Conservation (phyloP, 2,329 filamentous ascomycete species). For the Alternaria ventricosa region DNA sequence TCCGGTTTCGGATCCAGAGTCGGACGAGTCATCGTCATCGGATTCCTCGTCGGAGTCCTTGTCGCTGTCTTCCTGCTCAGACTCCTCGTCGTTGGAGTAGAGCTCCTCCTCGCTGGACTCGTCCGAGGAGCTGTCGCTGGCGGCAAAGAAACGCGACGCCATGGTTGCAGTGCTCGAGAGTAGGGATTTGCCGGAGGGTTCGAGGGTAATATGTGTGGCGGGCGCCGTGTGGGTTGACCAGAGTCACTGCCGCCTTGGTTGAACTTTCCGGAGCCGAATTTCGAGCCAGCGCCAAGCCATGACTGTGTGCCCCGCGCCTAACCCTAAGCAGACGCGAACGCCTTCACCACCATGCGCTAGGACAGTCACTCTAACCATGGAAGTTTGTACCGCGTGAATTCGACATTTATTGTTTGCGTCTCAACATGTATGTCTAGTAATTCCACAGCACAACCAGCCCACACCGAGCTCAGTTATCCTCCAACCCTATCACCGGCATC, state of each 20-base stretch:
- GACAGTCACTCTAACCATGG: background rate
- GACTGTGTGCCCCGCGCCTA: conserved; percentile 27
- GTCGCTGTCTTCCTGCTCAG: conserved; percentile 53
- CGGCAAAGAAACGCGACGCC: conserved; percentile 92
- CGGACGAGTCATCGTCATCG: conserved; percentile 64
- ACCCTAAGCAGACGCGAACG: conserved; percentile 12
- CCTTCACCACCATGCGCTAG: background rate
- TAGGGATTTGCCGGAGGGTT: conserved; percentile 31
- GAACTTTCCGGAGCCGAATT: conserved; percentile 26
- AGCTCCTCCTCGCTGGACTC: conserved; percentile 94
- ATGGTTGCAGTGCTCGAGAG: conserved; percentile 38
- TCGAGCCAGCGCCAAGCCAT: conserved; percentile 20
- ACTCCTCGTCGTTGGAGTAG: conserved; percentile 76
- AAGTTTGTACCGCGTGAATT: background rate
- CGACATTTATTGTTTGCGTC: background rate
- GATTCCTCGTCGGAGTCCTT: conserved; percentile 64
- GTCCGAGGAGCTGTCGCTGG: conserved; percentile 94
- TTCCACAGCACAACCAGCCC: background rate
- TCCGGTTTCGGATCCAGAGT: conserved; percentile 67
- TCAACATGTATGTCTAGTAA: background rate
- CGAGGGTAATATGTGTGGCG: conserved; percentile 23
- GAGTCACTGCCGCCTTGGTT: conserved; percentile 21
- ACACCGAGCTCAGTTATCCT: background rate
- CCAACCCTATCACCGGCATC: background rate
- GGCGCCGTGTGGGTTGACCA: conserved; percentile 25